Base-by-base conservation (phyloP, 805 yeast species). In the Scheffersomyces coipomensis region DNA sequence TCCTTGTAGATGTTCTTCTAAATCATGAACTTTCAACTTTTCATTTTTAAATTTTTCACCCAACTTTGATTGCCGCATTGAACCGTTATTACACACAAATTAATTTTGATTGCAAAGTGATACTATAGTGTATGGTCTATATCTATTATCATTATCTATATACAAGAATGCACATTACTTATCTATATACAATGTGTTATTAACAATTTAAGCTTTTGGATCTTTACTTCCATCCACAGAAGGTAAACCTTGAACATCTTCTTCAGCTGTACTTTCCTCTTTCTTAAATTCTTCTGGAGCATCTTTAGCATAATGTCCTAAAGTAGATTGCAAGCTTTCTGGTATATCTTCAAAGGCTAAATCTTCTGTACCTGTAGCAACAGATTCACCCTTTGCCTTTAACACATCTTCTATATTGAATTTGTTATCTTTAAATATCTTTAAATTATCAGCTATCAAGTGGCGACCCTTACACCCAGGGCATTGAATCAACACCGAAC, bases 401-500 rank as follows among this genome's bases (percentile, higher is more conserved):
- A 90, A 58, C 4, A 88, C 82, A 40, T 90, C 95, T 55, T 88
- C 87, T 24, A 90, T 66, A n/a, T 84, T 88, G 51, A 87, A 75
- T 46, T 75, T 71, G 19, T 78, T 70, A 59, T 90, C 97, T n/a
- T 81, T 78, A 55, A 90, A 89, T 23, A 90, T 86, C 67, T 81
- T 58, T 38, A 64, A 52, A 46, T 59, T 58, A 57, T 91, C 98
- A 0, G 97, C 96, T 29, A 91, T 90, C 55, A 91, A 66, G 57
- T 91, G 98, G 47, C 97, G 78, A 54, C 78, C 83, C 47, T 83
- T 75, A 60, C 98, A 91, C 12, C 89, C 86, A 0, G 98, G 98
- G 58, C 98, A 91, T 53, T 88, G 88, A 18, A 91, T 84, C 36
- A 88, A 65, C 3, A 91, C 96, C 0, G 96, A 83, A 1, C 98